phyloP scores from a whole-genome alignment of 495 filamentous ascomycete genomes.

The Penicillium alfredii region DNA sequence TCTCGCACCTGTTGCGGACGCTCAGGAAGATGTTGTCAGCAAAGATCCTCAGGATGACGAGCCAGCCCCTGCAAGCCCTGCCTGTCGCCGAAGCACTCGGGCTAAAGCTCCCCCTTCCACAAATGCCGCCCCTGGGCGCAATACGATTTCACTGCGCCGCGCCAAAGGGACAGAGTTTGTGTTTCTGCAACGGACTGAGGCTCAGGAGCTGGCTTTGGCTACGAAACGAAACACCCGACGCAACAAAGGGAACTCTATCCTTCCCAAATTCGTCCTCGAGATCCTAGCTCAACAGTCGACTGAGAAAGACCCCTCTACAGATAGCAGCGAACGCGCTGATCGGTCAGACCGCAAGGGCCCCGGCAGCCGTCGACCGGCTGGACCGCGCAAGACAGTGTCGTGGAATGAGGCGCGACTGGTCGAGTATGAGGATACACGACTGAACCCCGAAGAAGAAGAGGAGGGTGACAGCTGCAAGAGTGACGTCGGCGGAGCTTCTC shows the following conservation, averaged over 20 bases:
- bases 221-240: conserved; percentile 52
- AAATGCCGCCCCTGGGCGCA: conserved; percentile 32
- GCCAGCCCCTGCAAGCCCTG: conserved; percentile 22
- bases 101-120: conserved; percentile 24
- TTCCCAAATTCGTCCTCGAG: conserved; percentile 42
- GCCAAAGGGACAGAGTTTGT: conserved; percentile 51
- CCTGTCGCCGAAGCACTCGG: conserved; percentile 41
- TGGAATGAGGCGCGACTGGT: conserved; percentile 43
- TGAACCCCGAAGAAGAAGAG: conserved; percentile 10
- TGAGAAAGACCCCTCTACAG: background rate
- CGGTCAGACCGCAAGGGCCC: background rate
- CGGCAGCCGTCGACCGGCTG: conserved; percentile 4
- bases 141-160: conserved; percentile 49
- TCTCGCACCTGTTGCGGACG: conserved; percentile 7
- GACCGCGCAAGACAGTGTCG: conserved; percentile 28
- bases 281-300: conserved; percentile 28
- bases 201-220: conserved; percentile 49
- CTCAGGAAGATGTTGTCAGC: conserved; percentile 9
- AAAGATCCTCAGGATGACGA: conserved; percentile 21
- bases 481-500: conserved; percentile 11
- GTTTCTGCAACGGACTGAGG: conserved; percentile 50
- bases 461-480: conserved; percentile 8
- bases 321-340: conserved; percentile 7
- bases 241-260: conserved; percentile 50
- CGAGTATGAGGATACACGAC: conserved; percentile 25